phyloP scores from a whole-genome alignment of 2,329 filamentous ascomycete genomes.

The Cephalotrichum gorgonifer region DNA sequence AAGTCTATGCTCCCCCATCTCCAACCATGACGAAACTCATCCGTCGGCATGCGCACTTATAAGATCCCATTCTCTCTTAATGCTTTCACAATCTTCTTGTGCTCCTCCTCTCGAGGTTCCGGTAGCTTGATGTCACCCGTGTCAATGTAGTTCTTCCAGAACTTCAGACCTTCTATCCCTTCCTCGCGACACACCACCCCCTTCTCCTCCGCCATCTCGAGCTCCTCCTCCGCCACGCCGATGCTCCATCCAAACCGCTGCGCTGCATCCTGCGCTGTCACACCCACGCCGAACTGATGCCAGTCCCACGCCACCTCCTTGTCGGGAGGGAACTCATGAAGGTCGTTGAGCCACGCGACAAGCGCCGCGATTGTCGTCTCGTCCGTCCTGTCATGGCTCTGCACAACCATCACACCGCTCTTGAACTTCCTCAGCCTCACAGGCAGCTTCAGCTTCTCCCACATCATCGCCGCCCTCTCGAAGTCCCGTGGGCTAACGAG shows the following conservation, averaged over 20 bases:
- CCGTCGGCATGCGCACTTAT: constrained; percentile 8
- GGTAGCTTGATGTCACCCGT: constrained; percentile 26
- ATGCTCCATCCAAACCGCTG: constrained; percentile 95
- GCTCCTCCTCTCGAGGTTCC: constrained; percentile 25
- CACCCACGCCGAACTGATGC: constrained; percentile 67
- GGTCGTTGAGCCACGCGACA: constrained; percentile 64
- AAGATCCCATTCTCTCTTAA: constrained; percentile 32
- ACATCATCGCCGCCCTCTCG: constrained; percentile 76
- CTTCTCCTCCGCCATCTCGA: constrained; percentile 93
- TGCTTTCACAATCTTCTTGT: constrained; percentile 31
- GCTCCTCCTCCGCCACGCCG: constrained; percentile 86
- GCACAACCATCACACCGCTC: constrained; percentile 89
- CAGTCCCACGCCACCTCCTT: constrained; percentile 65
- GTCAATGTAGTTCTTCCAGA: constrained; percentile 75
- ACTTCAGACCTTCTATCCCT: constrained; percentile 79
- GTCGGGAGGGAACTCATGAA: constrained; percentile 56
- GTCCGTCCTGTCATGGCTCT: constrained; percentile 78
- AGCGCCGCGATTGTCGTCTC: constrained; percentile 76
- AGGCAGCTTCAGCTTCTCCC: constrained; percentile 79
- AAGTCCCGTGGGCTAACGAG: constrained; percentile 88
- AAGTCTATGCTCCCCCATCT: neutral
- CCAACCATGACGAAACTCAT: neutral
- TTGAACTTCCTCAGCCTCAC: constrained; percentile 82
- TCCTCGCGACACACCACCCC: constrained; percentile 85
- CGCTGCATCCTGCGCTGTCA: constrained; percentile 82